These are phyloP conservation scores for Aspergillus viridinutans DNA, from an alignment of 2,329 filamentous ascomycete genomes.

Conservation along the genomic window DNA sequence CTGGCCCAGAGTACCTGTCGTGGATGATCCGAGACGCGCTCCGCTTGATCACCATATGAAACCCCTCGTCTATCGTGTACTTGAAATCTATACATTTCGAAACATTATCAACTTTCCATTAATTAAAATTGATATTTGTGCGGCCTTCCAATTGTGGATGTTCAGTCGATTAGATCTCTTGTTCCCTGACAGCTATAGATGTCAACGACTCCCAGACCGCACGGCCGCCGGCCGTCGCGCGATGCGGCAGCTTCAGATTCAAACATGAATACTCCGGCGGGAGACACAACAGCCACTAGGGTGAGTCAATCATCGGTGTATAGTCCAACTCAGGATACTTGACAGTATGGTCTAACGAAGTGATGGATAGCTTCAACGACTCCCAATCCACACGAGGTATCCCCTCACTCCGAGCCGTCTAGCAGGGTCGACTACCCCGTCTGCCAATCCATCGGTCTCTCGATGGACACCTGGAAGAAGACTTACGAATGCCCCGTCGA, in stretches of 20 bases:
- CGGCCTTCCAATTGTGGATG: background rate
- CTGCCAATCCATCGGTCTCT: conserved; percentile 28
- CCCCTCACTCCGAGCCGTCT: conserved; percentile 36
- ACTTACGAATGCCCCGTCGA: conserved; percentile 43
- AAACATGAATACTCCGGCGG: conserved; percentile 20
- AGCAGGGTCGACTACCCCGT: conserved; percentile 26
- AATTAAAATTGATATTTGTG: background rate
- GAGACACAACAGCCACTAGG: conserved; percentile 26
- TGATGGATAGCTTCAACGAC: conserved; percentile 29
- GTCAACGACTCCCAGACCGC: conserved; percentile 28
- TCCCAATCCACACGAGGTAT: conserved; percentile 26
- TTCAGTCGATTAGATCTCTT: background rate
- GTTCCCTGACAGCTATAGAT: conserved; percentile 11
- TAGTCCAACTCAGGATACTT: background rate
- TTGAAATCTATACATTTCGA: background rate
- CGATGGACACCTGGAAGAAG: conserved; percentile 33
- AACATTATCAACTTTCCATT: background rate
- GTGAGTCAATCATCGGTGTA: conserved; percentile 10
- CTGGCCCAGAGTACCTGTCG: conserved; percentile 6
- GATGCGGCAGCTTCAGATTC: conserved; percentile 15
- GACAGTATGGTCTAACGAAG: conserved; percentile 1
- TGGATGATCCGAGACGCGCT: conserved; percentile 18
- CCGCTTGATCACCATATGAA: conserved; percentile 3
- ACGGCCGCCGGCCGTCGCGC: conserved; percentile 24
- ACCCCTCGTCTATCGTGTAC: background rate